These are phyloP conservation scores for Arthrocladium fulminans DNA, from an alignment of 2,329 filamentous ascomycete genomes.

Conservation along the genomic window DNA sequence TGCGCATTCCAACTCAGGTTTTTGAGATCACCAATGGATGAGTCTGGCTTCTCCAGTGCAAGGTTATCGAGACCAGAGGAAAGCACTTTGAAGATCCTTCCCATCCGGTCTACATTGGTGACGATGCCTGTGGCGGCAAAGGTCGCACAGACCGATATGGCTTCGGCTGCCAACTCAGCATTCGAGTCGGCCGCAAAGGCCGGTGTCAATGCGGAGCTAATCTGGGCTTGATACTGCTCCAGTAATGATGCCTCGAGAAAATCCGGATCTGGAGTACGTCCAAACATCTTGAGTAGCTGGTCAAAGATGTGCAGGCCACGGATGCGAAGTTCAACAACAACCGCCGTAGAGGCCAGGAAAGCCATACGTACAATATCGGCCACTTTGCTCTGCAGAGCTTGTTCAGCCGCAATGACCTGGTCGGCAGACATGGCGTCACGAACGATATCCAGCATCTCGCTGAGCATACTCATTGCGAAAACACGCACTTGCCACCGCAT, in stretches of 20 bases:
- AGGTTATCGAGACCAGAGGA: conserved; percentile 89
- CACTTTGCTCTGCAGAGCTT: conserved; percentile 69
- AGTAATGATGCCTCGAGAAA: conserved; percentile 94
- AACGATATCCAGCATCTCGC: conserved; percentile 70
- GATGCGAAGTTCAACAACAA: conserved; percentile 79
- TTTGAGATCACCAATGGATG: conserved; percentile 74
- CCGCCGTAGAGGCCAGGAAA: conserved; percentile 92
- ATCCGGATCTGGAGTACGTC: conserved; percentile 88
- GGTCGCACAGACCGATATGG: conserved; percentile 93
- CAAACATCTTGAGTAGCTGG: conserved; percentile 84
- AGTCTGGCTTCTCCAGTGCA: conserved; percentile 17
- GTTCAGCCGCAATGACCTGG: conserved; percentile 67
- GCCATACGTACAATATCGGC: conserved; percentile 94
- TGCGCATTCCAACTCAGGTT: conserved; percentile 91
- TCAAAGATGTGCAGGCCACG: conserved; percentile 92
- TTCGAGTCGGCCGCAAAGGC: conserved; percentile 95
- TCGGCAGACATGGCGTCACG: conserved; percentile 69
- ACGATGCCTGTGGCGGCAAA: conserved; percentile 97
- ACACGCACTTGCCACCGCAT: conserved; percentile 92
- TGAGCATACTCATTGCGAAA: conserved; percentile 83
- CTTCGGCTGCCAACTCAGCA: conserved; percentile 87
- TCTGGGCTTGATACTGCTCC: conserved; percentile 97
- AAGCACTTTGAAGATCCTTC: conserved; percentile 86
- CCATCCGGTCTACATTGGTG: conserved; percentile 97
- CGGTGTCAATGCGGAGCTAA: conserved; percentile 89